Evolutionary conservation across 176 grass and related monocot genomes (phyloP).

Genomic region (Zoysia pacifica): DNA sequence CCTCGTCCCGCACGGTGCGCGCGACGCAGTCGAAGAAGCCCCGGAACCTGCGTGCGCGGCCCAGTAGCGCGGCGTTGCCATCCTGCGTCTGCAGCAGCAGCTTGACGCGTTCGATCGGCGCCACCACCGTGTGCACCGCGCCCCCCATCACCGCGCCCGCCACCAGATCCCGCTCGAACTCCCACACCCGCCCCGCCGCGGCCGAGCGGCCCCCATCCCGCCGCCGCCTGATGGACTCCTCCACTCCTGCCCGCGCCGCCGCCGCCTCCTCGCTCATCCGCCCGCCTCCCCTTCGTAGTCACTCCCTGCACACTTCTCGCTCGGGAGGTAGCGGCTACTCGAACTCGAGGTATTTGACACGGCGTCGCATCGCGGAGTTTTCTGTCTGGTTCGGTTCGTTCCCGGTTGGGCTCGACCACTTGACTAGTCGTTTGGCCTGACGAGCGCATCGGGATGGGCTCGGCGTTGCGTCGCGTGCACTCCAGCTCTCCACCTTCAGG

Average conservation of each 20-base stretch:
- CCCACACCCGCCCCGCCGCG: slow-evolving; percentile 53
- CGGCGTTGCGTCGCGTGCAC: background rate
- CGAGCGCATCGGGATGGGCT: slow-evolving; percentile 4
- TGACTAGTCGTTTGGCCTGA: slow-evolving; percentile 10
- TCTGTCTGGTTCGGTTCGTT: background rate
- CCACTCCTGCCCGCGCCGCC: slow-evolving; percentile 38
- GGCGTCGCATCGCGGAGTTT: background rate
- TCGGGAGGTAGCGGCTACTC: background rate
- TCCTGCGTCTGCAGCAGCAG: slow-evolving; percentile 98
- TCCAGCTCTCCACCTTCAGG: background rate
- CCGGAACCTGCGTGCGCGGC: slow-evolving; percentile 60
- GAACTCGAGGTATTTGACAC: background rate
- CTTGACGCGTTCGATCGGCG: slow-evolving; percentile 96
- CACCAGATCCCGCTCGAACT: slow-evolving; percentile 91
- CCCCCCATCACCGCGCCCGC: slow-evolving; percentile 95
- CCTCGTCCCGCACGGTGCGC: slow-evolving; percentile 86
- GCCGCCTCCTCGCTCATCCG: slow-evolving; percentile 53
- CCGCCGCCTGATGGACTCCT: slow-evolving; percentile 51
- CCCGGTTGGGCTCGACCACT: background rate
- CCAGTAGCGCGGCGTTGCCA: slow-evolving; percentile 88
- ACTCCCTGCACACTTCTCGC: background rate
- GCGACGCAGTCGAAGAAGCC: slow-evolving; percentile 87
- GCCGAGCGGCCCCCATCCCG: slow-evolving; percentile 7
- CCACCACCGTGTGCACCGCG: slow-evolving; percentile 95
- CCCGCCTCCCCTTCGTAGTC: background rate